Evolutionary conservation across 495 filamentous ascomycete genomes (phyloP), one percentile per base, ranked within the genome.

Genomic region (Barbatosphaeria neglecta): DNA sequence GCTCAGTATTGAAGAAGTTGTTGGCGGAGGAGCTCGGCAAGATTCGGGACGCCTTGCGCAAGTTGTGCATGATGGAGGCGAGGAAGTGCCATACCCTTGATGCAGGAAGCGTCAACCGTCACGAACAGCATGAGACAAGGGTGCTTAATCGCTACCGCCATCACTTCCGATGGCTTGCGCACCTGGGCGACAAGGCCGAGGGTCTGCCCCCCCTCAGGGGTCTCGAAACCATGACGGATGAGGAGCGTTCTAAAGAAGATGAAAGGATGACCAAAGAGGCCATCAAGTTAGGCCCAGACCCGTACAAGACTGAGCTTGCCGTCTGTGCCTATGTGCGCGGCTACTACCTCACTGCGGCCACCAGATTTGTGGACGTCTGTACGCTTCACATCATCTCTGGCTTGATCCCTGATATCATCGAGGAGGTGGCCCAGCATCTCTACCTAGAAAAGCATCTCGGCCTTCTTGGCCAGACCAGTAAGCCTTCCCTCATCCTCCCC

Each of bases 311-410:
- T 0, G 75, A 78, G 43, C 53, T 78, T 1, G 57, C 58, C 11
- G 67, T 77, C 9, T 68, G 68, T 0, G 65, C 69, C 0, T 75
- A 72, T 39, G 67, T 77, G 11, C 52, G 74, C 0, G 75, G 69
- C 0, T 77, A 78, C 49, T 78, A 78, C 38, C 59, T 67, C 18
- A 73, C 68, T 3, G 70, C 73, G 1, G 67, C 67, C 1, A 52
- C 64, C 19, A 65, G 76, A 2, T 75, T 76, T 39, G 61, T 69
- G 0, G 76, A 80, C 50, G 59, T 58, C 16, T 65, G 73, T 0
- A 65, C 68, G 3, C 66, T 70, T 19, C 60, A 62, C 46, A 64
- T 76, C 31, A 65, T 69, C 48, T 64, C 63, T 0, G 62, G 67
- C n/a, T 50, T 75, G 11, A 59, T 77, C 15, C 61, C 64, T 1